Conservation (phyloP, 371 early-diverging fungal species). For the Mortierella sp. region DNA sequence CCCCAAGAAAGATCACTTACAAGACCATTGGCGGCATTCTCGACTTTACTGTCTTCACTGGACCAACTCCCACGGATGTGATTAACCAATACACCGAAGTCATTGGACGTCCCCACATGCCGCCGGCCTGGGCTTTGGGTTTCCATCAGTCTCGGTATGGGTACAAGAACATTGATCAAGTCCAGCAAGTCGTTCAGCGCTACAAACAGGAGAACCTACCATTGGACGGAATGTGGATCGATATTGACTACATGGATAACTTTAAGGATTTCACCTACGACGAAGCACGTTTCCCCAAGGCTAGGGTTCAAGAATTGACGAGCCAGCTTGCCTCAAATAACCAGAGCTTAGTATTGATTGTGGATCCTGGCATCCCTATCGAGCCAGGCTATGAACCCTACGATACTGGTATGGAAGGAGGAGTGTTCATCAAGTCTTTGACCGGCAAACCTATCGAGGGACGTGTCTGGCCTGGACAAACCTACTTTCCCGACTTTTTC, state of each 20-base stretch:
- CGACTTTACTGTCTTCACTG: constrained; percentile 72
- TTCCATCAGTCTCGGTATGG: constrained; percentile 84
- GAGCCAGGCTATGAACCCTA: constrained; percentile 58
- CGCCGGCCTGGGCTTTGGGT: constrained; percentile 64
- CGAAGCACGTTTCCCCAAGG: constrained; percentile 58
- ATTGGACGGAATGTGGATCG: constrained; percentile 77
- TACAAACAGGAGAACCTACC: constrained; percentile 71
- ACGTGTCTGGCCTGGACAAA: constrained; percentile 75
- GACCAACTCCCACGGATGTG: constrained; percentile 72
- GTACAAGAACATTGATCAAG: constrained; percentile 66
- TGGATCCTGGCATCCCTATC: constrained; percentile 66
- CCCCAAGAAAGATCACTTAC: constrained; percentile 65
- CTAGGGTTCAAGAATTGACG: constrained; percentile 44
- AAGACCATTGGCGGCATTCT: constrained; percentile 75
- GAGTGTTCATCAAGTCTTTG: constrained; percentile 62
- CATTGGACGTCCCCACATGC: constrained; percentile 72
- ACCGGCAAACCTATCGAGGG: constrained; percentile 62
- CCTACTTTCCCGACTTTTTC: constrained; percentile 64
- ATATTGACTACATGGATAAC: constrained; percentile 75
- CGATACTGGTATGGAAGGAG: constrained; percentile 55
- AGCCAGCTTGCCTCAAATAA: constrained; percentile 48
- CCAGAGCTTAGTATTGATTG: constrained; percentile 62
- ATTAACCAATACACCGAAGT: constrained; percentile 73
- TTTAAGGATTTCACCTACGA: constrained; percentile 66
- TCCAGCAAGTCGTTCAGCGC: constrained; percentile 61